Evolutionary conservation across 768 basidiomycete species (phyloP).

Genomic region (Pleurotus sapidus): DNA sequence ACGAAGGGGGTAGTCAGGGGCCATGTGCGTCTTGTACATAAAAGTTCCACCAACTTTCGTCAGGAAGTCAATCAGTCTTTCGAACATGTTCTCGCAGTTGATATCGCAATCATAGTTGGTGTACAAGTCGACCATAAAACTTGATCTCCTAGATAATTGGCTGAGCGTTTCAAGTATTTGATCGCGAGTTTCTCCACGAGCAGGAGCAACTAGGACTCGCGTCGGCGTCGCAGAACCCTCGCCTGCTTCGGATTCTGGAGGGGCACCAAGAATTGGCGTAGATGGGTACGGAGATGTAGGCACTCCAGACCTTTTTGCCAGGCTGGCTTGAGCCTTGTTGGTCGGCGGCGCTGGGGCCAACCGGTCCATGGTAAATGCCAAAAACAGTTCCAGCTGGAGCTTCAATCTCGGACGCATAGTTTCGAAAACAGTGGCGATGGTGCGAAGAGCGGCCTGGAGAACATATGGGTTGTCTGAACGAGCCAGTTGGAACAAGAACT

Average conservation of each 20-base stretch:
- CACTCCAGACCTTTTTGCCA: slow-evolving; percentile 29
- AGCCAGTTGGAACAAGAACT: slow-evolving; percentile 95
- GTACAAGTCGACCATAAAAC: slow-evolving; percentile 95
- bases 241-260: slow-evolving; percentile 41
- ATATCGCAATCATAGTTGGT: slow-evolving; percentile 96
- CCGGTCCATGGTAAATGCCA: slow-evolving; percentile 92
- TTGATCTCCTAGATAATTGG: slow-evolving; percentile 77
- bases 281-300: slow-evolving; percentile 50
- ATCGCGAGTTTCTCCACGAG: slow-evolving; percentile 84
- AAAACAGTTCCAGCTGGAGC: slow-evolving; percentile 91
- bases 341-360: slow-evolving; percentile 56
- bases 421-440: slow-evolving; percentile 84
- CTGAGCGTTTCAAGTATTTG: slow-evolving; percentile 85
- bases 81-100: slow-evolving; percentile 95
- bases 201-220: slow-evolving; percentile 65
- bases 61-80: slow-evolving; percentile 82
- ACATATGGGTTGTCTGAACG: slow-evolving; percentile 84
- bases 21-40: slow-evolving; percentile 3
- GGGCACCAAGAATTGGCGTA: slow-evolving; percentile 36
- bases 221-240: slow-evolving; percentile 49
- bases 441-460: slow-evolving; percentile 77
- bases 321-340: slow-evolving; percentile 21
- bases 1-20: slow-evolving; percentile 2
- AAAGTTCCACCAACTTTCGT: slow-evolving; percentile 60
- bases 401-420: slow-evolving; percentile 86